Evolutionary conservation across 2,329 filamentous ascomycete species (phyloP).

Genomic region (Diplodia intermedia): DNA sequence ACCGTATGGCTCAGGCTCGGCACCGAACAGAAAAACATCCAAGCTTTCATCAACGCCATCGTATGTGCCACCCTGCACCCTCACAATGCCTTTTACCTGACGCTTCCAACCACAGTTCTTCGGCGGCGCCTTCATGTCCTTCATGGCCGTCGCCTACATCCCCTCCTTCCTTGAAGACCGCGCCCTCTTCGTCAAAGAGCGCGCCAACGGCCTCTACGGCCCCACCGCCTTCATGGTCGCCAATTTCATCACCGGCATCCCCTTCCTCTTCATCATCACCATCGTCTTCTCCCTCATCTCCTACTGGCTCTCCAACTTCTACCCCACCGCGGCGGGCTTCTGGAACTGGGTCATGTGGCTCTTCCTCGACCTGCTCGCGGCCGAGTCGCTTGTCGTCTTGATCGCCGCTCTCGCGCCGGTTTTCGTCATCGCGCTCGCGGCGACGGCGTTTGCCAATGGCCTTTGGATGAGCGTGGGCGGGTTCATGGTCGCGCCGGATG

Average conservation of each 20-base stretch:
- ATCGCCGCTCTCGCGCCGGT: slow-evolving; percentile 75
- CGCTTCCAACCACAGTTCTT: slow-evolving; percentile 47
- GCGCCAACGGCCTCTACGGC: slow-evolving; percentile 81
- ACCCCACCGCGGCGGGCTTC: slow-evolving; percentile 69
- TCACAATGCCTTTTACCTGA: slow-evolving; percentile 34
- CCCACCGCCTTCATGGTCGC: slow-evolving; percentile 74
- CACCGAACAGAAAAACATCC: slow-evolving; percentile 73
- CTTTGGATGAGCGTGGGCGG: slow-evolving; percentile 89
- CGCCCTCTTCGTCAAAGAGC: slow-evolving; percentile 75
- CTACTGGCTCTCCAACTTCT: slow-evolving; percentile 83
- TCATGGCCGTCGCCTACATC: slow-evolving; percentile 76
- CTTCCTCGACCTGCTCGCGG: slow-evolving; percentile 82
- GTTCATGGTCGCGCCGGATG: slow-evolving; percentile 75
- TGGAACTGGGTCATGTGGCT: slow-evolving; percentile 83
- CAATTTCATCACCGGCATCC: slow-evolving; percentile 83
- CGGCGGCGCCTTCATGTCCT: slow-evolving; percentile 60
- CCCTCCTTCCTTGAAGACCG: slow-evolving; percentile 83
- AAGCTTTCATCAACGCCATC: slow-evolving; percentile 82
- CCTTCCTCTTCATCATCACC: slow-evolving; percentile 80
- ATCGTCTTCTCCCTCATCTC: slow-evolving; percentile 76
- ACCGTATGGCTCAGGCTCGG: slow-evolving; percentile 82
- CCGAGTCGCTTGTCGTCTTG: slow-evolving; percentile 82
- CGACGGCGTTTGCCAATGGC: slow-evolving; percentile 85
- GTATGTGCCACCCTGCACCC: background rate
- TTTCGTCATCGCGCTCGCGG: slow-evolving; percentile 79